Evolutionary conservation across 2,329 filamentous ascomycete genomes (phyloP).

Genomic region (Paramyrothecium sp.): DNA sequence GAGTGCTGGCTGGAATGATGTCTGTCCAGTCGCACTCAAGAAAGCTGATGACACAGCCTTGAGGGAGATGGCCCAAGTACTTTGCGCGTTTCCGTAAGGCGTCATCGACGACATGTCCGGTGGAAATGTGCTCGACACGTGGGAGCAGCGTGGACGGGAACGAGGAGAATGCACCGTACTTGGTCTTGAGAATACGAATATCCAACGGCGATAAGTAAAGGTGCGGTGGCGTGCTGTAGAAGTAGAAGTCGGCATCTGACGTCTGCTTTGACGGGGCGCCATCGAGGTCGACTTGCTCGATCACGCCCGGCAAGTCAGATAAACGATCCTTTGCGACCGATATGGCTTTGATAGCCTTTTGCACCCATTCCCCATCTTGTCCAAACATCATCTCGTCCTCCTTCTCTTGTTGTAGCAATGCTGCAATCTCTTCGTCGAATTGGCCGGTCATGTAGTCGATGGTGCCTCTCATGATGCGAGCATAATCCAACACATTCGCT

Average conservation of each 20-base stretch:
- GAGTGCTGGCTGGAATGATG: slow-evolving; percentile 71
- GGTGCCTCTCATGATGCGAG: slow-evolving; percentile 91
- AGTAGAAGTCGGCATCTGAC: slow-evolving; percentile 65
- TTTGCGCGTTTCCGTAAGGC: slow-evolving; percentile 79
- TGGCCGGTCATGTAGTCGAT: slow-evolving; percentile 83
- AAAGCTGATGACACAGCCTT: slow-evolving; percentile 88
- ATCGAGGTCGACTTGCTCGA: slow-evolving; percentile 12
- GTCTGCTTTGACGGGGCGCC: slow-evolving; percentile 16
- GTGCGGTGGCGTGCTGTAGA: slow-evolving; percentile 84
- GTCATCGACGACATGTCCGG: slow-evolving; percentile 84
- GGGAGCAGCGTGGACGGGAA: slow-evolving; percentile 87
- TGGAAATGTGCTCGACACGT: slow-evolving; percentile 84
- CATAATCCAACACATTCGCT: slow-evolving; percentile 91
- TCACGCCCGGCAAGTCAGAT: slow-evolving; percentile 35
- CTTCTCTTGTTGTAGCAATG: slow-evolving; percentile 72
- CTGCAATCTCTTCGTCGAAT: slow-evolving; percentile 74
- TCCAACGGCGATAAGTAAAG: slow-evolving; percentile 89
- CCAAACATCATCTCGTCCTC: slow-evolving; percentile 91
- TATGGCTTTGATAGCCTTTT: slow-evolving; percentile 76
- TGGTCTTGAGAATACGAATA: slow-evolving; percentile 87
- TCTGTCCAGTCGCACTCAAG: slow-evolving; percentile 95
- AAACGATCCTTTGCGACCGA: slow-evolving; percentile 74
- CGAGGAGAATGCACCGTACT: slow-evolving; percentile 77
- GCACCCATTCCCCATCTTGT: slow-evolving; percentile 90
- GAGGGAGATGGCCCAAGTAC: slow-evolving; percentile 82